Evolutionary conservation across 2,329 filamentous ascomycete species (phyloP).

Genomic region (Rachicladosporium sp.): DNA sequence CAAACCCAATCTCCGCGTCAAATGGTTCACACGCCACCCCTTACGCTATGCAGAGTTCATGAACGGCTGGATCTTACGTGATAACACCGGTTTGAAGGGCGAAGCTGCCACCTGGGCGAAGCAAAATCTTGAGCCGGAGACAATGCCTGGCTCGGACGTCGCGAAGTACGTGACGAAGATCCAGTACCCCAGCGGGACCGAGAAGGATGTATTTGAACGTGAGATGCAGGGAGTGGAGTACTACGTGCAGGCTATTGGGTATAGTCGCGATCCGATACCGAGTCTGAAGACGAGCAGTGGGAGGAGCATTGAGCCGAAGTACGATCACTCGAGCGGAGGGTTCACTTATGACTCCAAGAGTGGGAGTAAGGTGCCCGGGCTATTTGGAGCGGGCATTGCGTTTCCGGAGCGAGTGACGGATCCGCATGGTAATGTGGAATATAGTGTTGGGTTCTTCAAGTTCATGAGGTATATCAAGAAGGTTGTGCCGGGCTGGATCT

Average conservation of each 20-base stretch:
- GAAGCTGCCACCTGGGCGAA: conserved; percentile 47
- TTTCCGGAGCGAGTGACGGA: conserved; percentile 50
- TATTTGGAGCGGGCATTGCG: conserved; percentile 52
- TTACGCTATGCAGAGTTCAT: conserved; percentile 50
- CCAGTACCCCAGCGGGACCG: conserved; percentile 36
- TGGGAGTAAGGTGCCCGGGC: conserved; percentile 31
- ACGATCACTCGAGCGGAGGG: conserved; percentile 32
- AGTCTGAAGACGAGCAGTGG: conserved; percentile 26
- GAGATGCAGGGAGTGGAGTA: conserved; percentile 41
- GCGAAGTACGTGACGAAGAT: conserved; percentile 28
- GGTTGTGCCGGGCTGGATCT: conserved; percentile 41
- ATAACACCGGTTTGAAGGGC: conserved; percentile 55
- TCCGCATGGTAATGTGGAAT: conserved; percentile 48
- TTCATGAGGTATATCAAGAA: conserved; percentile 52
- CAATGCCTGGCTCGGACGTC: conserved; percentile 33
- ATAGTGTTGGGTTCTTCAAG: conserved; percentile 52
- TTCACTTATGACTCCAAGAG: conserved; percentile 14
- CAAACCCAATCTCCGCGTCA: conserved; percentile 43
- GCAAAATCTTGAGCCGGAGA: conserved; percentile 43
- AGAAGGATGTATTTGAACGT: conserved; percentile 32
- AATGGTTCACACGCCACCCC: conserved; percentile 50
- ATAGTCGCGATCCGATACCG: conserved; percentile 39
- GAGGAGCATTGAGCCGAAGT: conserved; percentile 24
- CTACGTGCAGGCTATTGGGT: conserved; percentile 49
- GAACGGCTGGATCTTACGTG: conserved; percentile 51